Conservation (phyloP, 352 stramenopile species). For the Elongisporangium prolatum region DNA sequence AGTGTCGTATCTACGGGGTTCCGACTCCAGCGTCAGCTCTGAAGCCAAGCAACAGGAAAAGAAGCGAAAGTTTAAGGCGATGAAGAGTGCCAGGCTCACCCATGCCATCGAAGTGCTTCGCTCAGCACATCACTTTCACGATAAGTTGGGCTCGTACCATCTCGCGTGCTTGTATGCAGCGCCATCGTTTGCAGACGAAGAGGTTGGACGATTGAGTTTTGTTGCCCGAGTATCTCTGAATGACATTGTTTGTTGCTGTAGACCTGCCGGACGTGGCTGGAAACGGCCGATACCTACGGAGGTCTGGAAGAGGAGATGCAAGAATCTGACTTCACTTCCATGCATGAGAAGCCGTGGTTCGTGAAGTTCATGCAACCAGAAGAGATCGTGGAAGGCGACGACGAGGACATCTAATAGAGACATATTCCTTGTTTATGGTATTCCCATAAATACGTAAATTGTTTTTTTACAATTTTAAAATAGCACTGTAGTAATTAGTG, state of each 20-base stretch:
- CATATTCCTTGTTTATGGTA: not conserved
- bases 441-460: not conserved
- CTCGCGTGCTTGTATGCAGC: conserved; percentile 64
- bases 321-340: conserved; percentile 43
- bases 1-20: conserved; percentile 32
- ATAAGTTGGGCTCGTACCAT: conserved; percentile 77
- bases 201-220: conserved; percentile 17
- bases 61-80: conserved; percentile 5
- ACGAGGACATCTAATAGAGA: conserved; percentile 5
- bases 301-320: conserved; percentile 75
- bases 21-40: not conserved
- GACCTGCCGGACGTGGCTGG: conserved; percentile 70
- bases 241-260: conserved; percentile 7
- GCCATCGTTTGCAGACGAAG: conserved; percentile 48
- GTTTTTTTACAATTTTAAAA: no score
- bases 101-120: conserved; percentile 63
- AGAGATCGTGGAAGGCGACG: conserved; percentile 20
- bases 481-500: no score
- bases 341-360: conserved; percentile 56
- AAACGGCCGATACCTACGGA: conserved; percentile 77
- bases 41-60: conserved; percentile 3
- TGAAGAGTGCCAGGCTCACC: conserved; percentile 15
- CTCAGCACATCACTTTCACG: conserved; percentile 74
- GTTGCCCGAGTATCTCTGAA: not conserved
- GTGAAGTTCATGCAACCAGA: conserved; percentile 42